Evolutionary conservation across 2,329 filamentous ascomycete species (phyloP).

Genomic region (Botryotinia calthae): DNA sequence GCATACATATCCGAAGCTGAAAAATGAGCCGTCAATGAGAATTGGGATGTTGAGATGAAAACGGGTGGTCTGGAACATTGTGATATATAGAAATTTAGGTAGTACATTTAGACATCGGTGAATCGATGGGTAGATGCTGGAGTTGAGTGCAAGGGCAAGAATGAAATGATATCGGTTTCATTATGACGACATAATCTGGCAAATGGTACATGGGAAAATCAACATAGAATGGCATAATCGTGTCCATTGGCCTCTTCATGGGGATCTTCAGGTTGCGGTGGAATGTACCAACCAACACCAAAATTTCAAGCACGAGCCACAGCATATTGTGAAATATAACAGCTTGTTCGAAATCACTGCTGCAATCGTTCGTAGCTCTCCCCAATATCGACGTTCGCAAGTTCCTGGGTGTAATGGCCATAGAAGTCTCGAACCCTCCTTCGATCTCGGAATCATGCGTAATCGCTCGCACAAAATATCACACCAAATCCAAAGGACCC

Average conservation of each 20-base stretch:
- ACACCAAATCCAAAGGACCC: constrained; percentile 19
- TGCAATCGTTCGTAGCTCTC: not conserved
- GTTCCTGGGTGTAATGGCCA: not conserved
- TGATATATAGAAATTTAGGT: not conserved
- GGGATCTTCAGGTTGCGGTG: not conserved
- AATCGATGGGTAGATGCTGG: too few relatives aligned
- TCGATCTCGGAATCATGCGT: constrained; percentile 1
- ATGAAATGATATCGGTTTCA: not conserved
- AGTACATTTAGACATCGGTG: not conserved
- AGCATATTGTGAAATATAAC: constrained; percentile 2
- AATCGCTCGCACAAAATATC: constrained; percentile 19
- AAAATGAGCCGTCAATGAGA: too few relatives aligned
- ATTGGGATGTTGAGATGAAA: not conserved
- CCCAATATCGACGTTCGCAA: constrained; percentile 1
- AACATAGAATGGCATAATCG: constrained; percentile 3
- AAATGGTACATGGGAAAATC: not conserved
- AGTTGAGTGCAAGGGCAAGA: not conserved
- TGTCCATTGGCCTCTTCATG: constrained; percentile 6
- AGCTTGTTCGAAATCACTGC: constrained; percentile 15
- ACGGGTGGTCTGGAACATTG: not conserved
- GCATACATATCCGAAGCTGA: not conserved
- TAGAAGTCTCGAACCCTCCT: constrained; percentile 8
- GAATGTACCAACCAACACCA: not conserved
- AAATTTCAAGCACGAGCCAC: constrained; percentile 9
- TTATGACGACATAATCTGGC: not conserved